Evolutionary conservation across 768 basidiomycete species (phyloP), one percentile per base, ranked within the genome.

Genomic region (Psilocybe cyanescens): DNA sequence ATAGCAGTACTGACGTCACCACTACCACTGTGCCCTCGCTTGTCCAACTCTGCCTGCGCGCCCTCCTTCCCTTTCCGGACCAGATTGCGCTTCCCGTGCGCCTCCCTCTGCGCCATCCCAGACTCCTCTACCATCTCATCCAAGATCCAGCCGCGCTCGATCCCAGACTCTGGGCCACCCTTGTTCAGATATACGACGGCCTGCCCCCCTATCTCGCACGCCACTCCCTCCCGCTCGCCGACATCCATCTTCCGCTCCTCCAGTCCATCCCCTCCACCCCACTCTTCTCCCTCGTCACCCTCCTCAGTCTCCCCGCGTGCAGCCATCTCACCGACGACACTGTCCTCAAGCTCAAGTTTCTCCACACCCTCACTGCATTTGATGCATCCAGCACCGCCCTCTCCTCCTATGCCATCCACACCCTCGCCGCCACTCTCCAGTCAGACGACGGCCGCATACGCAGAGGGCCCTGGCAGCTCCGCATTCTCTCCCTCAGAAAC

Each of bases 271-370:
- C 81, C 1, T 74, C 79, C 47, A 85, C 87, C 0, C 67, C 78
- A 2, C 67, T 81, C 24, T 93, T 91, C 70, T 78, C 89, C 2
- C 78, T 93, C 33, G 62, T 92, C 56, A 89, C 90, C 4, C 70
- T 90, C 9, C 71, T 94, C 24, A 80, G 89, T 50, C 75, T 93
- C 8, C 79, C 84, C 3, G 71, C 78, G 4, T 88, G 88, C 64
- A 57, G 60, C 9, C 76, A 83, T n/a, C 76, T 93, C 0, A 83
- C 79, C 29, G 91, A 93, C 70, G 73, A 81, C 28, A 83, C 81
- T 50, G 77, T 91, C 28, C 59, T 78, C 44, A 69, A 74, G 8
- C 76, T 92, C 30, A 81, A 79, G 30, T 65, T 72, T 8, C 78
- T 93, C 5, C 84, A 83, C 65, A 76, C 78, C 5, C 76, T 93